Conservation (phyloP, 805 yeast species). For the Starmerella bombicola region DNA sequence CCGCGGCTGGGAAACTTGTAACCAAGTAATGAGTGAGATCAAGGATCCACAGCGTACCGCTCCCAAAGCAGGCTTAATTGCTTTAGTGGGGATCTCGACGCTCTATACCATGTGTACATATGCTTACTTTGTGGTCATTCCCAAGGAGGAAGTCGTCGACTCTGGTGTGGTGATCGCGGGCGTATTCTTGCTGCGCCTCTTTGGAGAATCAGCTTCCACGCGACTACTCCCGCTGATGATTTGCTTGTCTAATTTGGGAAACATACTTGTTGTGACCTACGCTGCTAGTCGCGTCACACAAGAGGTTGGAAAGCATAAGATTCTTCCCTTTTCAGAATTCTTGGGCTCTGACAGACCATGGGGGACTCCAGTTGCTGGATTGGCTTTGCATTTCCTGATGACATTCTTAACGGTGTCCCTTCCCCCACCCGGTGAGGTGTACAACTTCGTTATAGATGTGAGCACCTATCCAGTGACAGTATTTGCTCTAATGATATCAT, state of each 20-base stretch:
- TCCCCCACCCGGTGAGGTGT: constrained; percentile 54
- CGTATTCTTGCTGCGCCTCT: constrained; percentile 43
- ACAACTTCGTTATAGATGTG: constrained; percentile 49
- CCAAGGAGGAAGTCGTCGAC: constrained; percentile 31
- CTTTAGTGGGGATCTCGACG: constrained; percentile 40
- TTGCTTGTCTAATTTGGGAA: constrained; percentile 52
- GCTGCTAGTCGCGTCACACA: constrained; percentile 49
- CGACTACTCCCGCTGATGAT: constrained; percentile 43
- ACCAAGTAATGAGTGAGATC: constrained; percentile 48
- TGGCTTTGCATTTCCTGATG: constrained; percentile 43
- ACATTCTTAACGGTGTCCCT: constrained; percentile 41
- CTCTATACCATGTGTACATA: constrained; percentile 46
- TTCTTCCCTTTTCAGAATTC: constrained; percentile 39
- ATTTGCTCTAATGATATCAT: constrained; percentile 41
- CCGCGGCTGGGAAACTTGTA: constrained; percentile 62
- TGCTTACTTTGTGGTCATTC: constrained; percentile 45
- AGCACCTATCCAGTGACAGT: constrained; percentile 55
- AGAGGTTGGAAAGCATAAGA: constrained; percentile 40
- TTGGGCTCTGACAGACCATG: constrained; percentile 34
- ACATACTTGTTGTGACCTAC: constrained; percentile 50
- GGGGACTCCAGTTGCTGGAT: constrained; percentile 34
- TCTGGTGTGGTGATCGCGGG: constrained; percentile 59
- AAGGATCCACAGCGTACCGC: constrained; percentile 45
- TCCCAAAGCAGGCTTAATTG: constrained; percentile 48
- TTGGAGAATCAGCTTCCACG: constrained; percentile 43